Base-by-base conservation (phyloP, 2,329 filamentous ascomycete species). In the Cladosporium sp. region DNA sequence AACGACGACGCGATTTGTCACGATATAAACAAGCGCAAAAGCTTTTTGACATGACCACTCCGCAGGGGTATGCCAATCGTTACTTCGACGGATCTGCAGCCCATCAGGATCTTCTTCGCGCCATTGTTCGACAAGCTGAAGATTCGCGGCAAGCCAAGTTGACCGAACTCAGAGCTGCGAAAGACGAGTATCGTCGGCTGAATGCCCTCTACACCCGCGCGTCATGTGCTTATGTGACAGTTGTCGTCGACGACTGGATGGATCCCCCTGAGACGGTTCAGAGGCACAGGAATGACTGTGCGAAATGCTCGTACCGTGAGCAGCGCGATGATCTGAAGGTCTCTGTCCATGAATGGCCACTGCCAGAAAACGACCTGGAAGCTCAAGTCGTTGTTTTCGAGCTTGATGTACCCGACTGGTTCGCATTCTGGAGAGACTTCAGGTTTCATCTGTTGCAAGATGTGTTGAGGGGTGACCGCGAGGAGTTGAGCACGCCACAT, bases 361-460 rank as follows among this genome's bases (percentile, higher is more conserved):
- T 83, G 0, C 79, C 79, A 2, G 34, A 45, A 0, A 51, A 67
- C 2, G 43, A 59, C 0, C 53, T 61, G 3, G 57, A 69, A 9
- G 66, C 66, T 18, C 73, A 75, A 32, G 68, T 68, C 0, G 63
- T 78, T 0, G 54, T 83, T 0, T 80, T 83, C 43, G 80, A 84
- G 54, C 63, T 83, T 1, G 54, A 44, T 0, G 67, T 69, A 22
- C 80, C 80, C 0, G 34, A 57, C 4, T 64, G 64, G 3, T 72
- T 81, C 18, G 64, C 66, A 2, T 62, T 64, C 0, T 84, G 82
- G 59, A 70, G 81, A 9, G 71, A 80, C 50, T 66, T 70, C 4
- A 22, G 44, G 18, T 11, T 48, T 18, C 57, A 50, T 43, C 19
- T 61, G 29, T 24, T 54, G 18, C 54, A 51, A 37, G 40, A 57